These are phyloP conservation scores for Mimosa bimucronata DNA, from an alignment of 306 rosid species.

Conservation along the genomic window DNA sequence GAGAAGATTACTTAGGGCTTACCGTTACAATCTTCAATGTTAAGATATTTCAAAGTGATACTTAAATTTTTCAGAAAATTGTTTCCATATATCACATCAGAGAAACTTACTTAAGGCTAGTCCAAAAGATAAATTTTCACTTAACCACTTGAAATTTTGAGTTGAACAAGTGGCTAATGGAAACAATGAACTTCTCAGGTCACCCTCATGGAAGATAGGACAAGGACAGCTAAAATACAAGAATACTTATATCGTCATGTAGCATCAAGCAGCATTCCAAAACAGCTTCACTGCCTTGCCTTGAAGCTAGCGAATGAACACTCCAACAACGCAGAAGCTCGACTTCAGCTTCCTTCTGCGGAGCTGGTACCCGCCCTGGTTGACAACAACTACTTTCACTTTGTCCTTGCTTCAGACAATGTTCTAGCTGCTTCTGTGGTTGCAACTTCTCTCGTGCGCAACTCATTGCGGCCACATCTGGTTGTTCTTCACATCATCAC, in stretches of 20 bases:
- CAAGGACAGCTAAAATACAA: slow-evolving; percentile 92
- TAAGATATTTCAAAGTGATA: background rate
- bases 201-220: slow-evolving; percentile 82
- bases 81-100: background rate
- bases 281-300: slow-evolving; percentile 95
- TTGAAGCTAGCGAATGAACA: slow-evolving; percentile 88
- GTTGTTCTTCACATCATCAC: slow-evolving; percentile 91
- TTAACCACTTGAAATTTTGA: background rate
- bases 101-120: background rate
- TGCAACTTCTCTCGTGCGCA: slow-evolving; percentile 80
- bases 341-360: slow-evolving; percentile 93
- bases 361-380: slow-evolving; percentile 93
- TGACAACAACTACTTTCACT: slow-evolving; percentile 82
- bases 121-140: background rate
- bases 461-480: slow-evolving; percentile 64
- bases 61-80: background rate
- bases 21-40: too few species aligned
- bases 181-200: slow-evolving; percentile 45
- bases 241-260: slow-evolving; percentile 94
- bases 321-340: slow-evolving; percentile 90
- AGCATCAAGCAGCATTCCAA: slow-evolving; percentile 99
- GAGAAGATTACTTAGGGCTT: background rate
- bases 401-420: slow-evolving; percentile 93
- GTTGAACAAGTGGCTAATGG: background rate
- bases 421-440: slow-evolving; percentile 93